Evolutionary conservation across 345 rosid species (phyloP), one percentile per base, ranked within the genome.

Genomic region (Zanthoxylum bungeanum): DNA sequence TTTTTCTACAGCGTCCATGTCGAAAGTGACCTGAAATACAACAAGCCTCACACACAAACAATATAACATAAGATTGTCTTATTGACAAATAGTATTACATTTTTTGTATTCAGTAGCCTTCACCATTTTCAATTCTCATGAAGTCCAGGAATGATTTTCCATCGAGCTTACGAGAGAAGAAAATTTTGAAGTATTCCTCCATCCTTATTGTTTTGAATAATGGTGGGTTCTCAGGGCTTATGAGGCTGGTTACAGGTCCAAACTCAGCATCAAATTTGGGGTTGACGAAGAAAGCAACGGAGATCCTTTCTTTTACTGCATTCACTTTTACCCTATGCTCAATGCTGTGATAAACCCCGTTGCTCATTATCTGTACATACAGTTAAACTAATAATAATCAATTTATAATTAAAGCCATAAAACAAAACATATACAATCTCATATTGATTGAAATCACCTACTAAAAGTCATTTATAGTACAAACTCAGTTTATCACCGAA

Each of bases 351-450:
- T 78, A 81, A 4, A 55, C 12, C 3, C 81, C 81, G 30, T 81
- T 81, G 70, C 77, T 81, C 57, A 78, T 9, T 5, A 81, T 78
- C 84, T 80, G 40, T 8, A n/a, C n/a, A n/a, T n/a, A n/a, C n/a
- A n/a, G n/a, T n/a, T n/a, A n/a, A n/a, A n/a, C n/a, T n/a, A n/a
- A n/a, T n/a, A n/a, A n/a, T n/a, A n/a, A n/a, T n/a, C n/a, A n/a
- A n/a, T n/a, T n/a, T 3, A 12, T 34, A 34, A 46, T 14, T 2
- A 46, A 46, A 46, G 16, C 3, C 19, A 12, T 11, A 53, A 55
- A 25, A 12, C 25, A 24, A 17, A 55, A 55, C 17, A 3, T 55
- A 7, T 6, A 25, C 2, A 7, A n/a, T n/a, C n/a, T n/a, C n/a
- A n/a, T n/a, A n/a, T n/a, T n/a, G n/a, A n/a, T n/a, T n/a, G n/a